phyloP scores from a whole-genome alignment of 176 grass and related monocot species.

The Hyparrhenia diplandra region DNA sequence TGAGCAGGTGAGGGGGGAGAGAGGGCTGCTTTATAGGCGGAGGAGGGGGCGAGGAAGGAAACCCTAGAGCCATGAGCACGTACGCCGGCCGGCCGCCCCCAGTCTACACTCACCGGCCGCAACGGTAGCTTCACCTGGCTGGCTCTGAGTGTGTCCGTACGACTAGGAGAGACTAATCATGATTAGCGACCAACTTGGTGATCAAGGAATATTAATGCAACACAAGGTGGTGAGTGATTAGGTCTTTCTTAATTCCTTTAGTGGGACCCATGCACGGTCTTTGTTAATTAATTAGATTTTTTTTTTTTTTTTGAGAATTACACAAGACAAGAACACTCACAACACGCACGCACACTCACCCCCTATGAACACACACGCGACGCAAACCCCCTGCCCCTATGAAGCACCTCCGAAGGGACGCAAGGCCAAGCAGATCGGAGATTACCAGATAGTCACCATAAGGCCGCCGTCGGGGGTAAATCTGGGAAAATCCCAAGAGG shows the following conservation, averaged over 20 bases:
- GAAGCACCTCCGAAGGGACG: no score
- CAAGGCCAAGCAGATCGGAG: no score
- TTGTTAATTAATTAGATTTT: constrained; percentile 14
- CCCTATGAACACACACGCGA: no score
- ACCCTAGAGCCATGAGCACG: neutral
- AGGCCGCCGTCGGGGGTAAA: no score
- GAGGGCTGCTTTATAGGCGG: neutral
- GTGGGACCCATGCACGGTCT: neutral
- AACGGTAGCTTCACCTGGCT: neutral
- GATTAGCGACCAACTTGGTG: neutral
- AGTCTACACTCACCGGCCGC: neutral
- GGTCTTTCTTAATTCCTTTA: neutral
- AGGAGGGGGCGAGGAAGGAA: neutral
- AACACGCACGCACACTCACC: no score
- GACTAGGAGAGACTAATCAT: neutral
- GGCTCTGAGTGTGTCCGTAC: neutral
- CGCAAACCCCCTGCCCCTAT: no score
- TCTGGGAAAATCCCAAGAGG: no score
- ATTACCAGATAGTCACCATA: no score
- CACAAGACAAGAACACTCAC: no score
- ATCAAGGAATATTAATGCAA: neutral
- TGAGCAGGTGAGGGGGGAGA: neutral
- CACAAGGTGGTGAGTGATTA: neutral
- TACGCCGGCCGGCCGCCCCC: neutral
- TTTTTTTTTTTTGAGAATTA: no score